phyloP scores from a whole-genome alignment of 2,329 filamentous ascomycete genomes.

The Pseudophaeomoniella oleicola region DNA sequence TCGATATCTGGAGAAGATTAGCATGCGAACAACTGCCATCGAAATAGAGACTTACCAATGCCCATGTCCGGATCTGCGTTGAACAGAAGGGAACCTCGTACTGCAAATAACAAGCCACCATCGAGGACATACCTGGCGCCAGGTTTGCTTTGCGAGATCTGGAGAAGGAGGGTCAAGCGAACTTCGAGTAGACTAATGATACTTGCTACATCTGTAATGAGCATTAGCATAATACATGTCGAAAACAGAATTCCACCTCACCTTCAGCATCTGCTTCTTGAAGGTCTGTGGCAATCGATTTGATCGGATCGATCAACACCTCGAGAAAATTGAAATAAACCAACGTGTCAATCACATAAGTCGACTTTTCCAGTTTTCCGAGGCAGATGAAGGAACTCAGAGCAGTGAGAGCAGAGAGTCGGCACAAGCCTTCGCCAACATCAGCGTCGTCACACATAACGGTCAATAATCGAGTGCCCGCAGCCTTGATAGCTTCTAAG shows the following conservation, averaged over 20 bases:
- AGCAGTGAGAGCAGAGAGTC: slow-evolving; percentile 75
- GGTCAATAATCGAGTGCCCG: slow-evolving; percentile 70
- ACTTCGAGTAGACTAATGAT: slow-evolving; percentile 53
- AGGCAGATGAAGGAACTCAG: slow-evolving; percentile 63
- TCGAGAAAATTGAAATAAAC: slow-evolving; percentile 81
- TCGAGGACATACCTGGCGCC: slow-evolving; percentile 81
- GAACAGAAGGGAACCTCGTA: slow-evolving; percentile 76
- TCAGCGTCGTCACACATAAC: slow-evolving; percentile 88
- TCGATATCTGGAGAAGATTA: slow-evolving; percentile 37
- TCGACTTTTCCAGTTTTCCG: slow-evolving; percentile 55
- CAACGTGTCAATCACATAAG: slow-evolving; percentile 63
- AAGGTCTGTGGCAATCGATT: slow-evolving; percentile 61
- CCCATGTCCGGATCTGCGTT: slow-evolving; percentile 84
- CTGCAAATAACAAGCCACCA: slow-evolving; percentile 68
- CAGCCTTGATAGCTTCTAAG: slow-evolving; percentile 58
- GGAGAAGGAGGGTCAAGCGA: slow-evolving; percentile 66
- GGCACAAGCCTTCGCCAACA: slow-evolving; percentile 64
- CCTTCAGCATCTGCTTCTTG: slow-evolving; percentile 41
- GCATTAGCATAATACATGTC: too few relatives aligned
- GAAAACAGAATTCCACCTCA: slow-evolving; percentile 21
- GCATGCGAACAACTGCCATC: background rate
- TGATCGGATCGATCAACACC: slow-evolving; percentile 77
- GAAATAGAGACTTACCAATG: slow-evolving; percentile 34
- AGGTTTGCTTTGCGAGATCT: slow-evolving; percentile 67
- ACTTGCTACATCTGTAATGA: slow-evolving; percentile 37